phyloP scores from a whole-genome alignment of 108 stramenopile genomes.

The Schizochytrium sp. region DNA sequence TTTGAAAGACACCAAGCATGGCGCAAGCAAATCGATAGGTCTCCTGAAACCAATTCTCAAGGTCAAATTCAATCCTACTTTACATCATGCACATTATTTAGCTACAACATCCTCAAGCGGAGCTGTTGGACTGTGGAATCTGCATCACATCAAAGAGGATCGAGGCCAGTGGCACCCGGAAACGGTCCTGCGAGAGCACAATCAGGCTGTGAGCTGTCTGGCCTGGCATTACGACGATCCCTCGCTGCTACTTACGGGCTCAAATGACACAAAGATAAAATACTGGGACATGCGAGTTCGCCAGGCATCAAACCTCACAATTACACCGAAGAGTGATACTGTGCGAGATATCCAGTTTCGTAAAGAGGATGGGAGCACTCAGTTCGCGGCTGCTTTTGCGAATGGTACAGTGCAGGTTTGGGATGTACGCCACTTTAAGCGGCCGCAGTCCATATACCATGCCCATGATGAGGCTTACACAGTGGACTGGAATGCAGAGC shows the following conservation, averaged over 20 bases:
- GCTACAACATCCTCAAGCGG: conserved; percentile 47
- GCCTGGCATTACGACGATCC: conserved; percentile 21
- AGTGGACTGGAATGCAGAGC: conserved; percentile 52
- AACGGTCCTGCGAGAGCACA: conserved; percentile 38
- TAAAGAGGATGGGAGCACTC: not conserved
- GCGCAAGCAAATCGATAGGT: not conserved
- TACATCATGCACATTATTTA: conserved; percentile 11
- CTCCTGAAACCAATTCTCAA: conserved; percentile 25
- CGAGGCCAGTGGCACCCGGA: conserved; percentile 19
- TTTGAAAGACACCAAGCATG: not conserved
- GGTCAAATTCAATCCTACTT: conserved; percentile 26
- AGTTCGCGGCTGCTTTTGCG: conserved; percentile 17
- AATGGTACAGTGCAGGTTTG: conserved; percentile 15
- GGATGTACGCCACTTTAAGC: not conserved
- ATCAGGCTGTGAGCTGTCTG: not conserved
- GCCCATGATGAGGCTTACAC: not conserved
- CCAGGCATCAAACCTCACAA: not conserved
- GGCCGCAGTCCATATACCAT: not conserved
- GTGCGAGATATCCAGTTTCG: conserved; percentile 47
- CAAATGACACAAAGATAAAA: not conserved
- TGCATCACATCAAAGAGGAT: not conserved
- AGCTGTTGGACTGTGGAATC: conserved; percentile 6
- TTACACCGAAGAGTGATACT: not conserved
- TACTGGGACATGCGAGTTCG: conserved; percentile 46
- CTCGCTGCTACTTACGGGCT: conserved; percentile 23